Evolutionary conservation across 305 asterid genomes (phyloP), one percentile per base, ranked within the genome.

Genomic region (Solanum chacoense): DNA sequence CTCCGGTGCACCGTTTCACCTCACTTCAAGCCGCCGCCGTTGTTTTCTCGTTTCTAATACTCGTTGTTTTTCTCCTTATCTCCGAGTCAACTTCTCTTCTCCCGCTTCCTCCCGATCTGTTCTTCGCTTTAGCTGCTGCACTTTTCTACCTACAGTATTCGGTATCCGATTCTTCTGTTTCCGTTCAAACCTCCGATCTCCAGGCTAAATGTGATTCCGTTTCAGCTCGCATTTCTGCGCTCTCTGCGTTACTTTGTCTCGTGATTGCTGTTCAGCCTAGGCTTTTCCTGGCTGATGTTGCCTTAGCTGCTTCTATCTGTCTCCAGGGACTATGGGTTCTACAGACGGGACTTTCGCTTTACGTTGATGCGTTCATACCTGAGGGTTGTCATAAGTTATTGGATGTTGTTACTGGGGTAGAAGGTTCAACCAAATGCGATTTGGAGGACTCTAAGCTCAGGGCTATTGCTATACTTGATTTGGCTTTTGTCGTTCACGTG

Each of bases 381-480:
- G 98, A 95, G 87, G 99, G 99, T 35, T 97, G 99, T 92, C 99
- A 97, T 93, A 95, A 95, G 95, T 91, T 97, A 76, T 93, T 97
- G 3, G 99, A 96, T 73, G 99, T 96, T 26, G 94, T 94, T 59
- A 94, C 95, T 86, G 99, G 99, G 11, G 96, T 97, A 22, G 99
- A 96, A 90, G 99, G 99, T 28, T 95, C 98, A n/a, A 97, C 99
- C 45, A 97, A 95, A 91, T 97, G 99, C 85, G 99, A 97, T 78
- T 91, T 96, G 90, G 99, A 97, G 42, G 99, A 97, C 88, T 93
- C 99, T 89, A 97, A 95, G 96, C 94, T 97, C 34, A 91, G 99
- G 90, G 99, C 99, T 0, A 93, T 91, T 34, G 97, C 99, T 9
- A 93, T 97, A 45, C 94, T 96, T 31, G 99, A 97, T 92, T 91